These are phyloP conservation scores for Calonectria leucothoes DNA, from an alignment of 2,329 filamentous ascomycete species.

Conservation along the genomic window DNA sequence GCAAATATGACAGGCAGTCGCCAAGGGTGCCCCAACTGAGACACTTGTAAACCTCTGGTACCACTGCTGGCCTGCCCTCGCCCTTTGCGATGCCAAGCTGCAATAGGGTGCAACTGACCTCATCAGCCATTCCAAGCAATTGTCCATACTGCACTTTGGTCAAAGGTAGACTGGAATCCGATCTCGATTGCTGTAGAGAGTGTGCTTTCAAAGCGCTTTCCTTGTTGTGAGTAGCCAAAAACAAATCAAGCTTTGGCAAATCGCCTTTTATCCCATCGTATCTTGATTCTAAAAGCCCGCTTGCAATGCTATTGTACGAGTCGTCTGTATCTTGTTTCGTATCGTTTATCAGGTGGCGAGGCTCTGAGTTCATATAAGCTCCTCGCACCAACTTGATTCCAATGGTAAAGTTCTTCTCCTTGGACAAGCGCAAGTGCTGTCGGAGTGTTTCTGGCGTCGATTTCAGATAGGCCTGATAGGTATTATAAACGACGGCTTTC, in stretches of 20 bases:
- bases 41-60: slow-evolving; percentile 10
- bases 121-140: slow-evolving; percentile 17
- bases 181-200: not conserved
- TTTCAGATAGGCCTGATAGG: slow-evolving; percentile 69
- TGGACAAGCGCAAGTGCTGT: slow-evolving; percentile 57
- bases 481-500: slow-evolving; percentile 55
- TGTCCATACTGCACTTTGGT: slow-evolving; percentile 1
- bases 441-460: slow-evolving; percentile 54
- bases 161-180: not conserved
- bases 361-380: slow-evolving; percentile 65
- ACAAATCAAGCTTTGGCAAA: slow-evolving; percentile 59
- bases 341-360: slow-evolving; percentile 60
- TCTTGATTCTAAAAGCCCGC: slow-evolving; percentile 54
- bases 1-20: slow-evolving; percentile 3
- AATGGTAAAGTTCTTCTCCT: slow-evolving; percentile 59
- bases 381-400: slow-evolving; percentile 68
- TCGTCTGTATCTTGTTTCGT: slow-evolving; percentile 64
- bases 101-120: slow-evolving; percentile 6
- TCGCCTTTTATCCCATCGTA: slow-evolving; percentile 28
- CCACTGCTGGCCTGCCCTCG: not conserved
- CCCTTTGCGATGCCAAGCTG: not conserved
- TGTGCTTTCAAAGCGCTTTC: slow-evolving; percentile 36
- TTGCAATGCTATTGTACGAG: slow-evolving; percentile 61
- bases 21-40: slow-evolving; percentile 6
- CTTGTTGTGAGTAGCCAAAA: slow-evolving; percentile 66